Evolutionary conservation across 1,284 basidiomycete genomes (phyloP).

Genomic region (Ustilago shanxiensis): DNA sequence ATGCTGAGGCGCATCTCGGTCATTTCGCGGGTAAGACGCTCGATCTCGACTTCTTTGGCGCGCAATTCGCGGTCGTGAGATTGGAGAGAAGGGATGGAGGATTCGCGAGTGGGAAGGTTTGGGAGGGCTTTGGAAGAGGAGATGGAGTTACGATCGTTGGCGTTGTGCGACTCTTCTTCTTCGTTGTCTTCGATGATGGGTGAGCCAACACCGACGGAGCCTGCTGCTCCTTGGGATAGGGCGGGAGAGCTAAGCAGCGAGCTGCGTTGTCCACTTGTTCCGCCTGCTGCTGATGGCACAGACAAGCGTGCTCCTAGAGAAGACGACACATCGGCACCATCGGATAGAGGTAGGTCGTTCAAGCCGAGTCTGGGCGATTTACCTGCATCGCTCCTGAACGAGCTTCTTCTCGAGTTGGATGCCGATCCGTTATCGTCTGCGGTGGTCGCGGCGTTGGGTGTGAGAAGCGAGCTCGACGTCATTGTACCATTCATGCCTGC

Average conservation of each 20-base stretch:
- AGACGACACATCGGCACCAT: conserved; percentile 15
- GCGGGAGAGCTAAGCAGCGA: conserved; percentile 36
- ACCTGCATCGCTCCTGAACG: conserved; percentile 41
- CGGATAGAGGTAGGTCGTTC: conserved; percentile 19
- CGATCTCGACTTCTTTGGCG: conserved; percentile 60
- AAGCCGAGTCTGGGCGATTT: conserved; percentile 28
- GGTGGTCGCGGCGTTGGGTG: conserved; percentile 10
- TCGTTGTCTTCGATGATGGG: conserved; percentile 55
- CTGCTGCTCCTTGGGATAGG: conserved; percentile 43
- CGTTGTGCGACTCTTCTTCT: conserved; percentile 25
- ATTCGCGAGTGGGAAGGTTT: conserved; percentile 18
- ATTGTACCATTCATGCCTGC: conserved; percentile 23
- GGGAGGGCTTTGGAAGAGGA: conserved; percentile 23
- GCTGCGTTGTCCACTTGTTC: conserved; percentile 16
- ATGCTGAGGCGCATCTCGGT: conserved; percentile 46
- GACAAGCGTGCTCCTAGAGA: conserved; percentile 28
- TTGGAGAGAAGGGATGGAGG: conserved; percentile 23
- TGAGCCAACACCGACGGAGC: conserved; percentile 43
- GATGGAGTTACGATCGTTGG: neutral
- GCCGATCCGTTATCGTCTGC: conserved; percentile 29
- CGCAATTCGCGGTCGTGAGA: conserved; percentile 46
- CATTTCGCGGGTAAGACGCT: conserved; percentile 53
- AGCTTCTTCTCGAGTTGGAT: conserved; percentile 53
- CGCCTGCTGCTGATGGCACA: conserved; percentile 18
- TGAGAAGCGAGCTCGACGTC: conserved; percentile 23